Evolutionary conservation across 106 monocot genomes (phyloP).

Genomic region (Allium sativum): DNA sequence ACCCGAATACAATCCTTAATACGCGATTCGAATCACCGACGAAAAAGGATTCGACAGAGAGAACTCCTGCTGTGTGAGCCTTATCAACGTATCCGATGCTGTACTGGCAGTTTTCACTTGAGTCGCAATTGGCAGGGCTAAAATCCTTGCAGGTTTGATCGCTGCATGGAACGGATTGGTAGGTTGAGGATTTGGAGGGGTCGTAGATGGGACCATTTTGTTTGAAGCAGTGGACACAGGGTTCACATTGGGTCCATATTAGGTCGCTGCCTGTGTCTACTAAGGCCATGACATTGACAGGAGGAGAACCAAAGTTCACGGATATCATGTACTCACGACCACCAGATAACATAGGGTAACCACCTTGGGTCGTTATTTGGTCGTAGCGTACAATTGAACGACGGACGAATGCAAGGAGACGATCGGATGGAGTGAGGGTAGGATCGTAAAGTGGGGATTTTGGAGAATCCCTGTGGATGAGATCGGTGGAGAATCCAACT

Average conservation of each 20-base stretch:
- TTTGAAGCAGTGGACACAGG: constrained; percentile 2
- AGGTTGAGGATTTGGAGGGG: constrained; percentile 6
- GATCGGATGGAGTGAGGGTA: neutral
- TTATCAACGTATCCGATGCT: too few species aligned
- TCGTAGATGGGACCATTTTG: constrained; percentile 4
- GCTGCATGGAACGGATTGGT: neutral
- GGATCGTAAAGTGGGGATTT: constrained; percentile 6
- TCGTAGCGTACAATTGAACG: neutral
- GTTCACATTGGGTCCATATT: constrained; percentile 12
- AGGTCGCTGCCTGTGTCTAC: constrained; percentile 17
- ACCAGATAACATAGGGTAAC: neutral
- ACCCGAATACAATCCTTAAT: too few species aligned
- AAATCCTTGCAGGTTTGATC: neutral
- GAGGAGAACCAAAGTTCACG: constrained; percentile 4
- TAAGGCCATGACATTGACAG: constrained; percentile 2
- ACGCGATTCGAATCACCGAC: too few species aligned
- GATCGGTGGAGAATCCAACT: constrained; percentile 1
- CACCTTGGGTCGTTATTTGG: neutral
- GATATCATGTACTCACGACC: constrained; percentile 2
- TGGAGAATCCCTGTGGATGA: constrained; percentile 9
- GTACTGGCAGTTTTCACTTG: too few species aligned
- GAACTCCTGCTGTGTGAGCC: too few species aligned
- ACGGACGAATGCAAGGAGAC: constrained; percentile 1
- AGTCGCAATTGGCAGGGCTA: neutral
- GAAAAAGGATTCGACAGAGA: too few species aligned